Evolutionary conservation across 331 rosid genomes (phyloP).

Genomic region (Prunus yedoensis): DNA sequence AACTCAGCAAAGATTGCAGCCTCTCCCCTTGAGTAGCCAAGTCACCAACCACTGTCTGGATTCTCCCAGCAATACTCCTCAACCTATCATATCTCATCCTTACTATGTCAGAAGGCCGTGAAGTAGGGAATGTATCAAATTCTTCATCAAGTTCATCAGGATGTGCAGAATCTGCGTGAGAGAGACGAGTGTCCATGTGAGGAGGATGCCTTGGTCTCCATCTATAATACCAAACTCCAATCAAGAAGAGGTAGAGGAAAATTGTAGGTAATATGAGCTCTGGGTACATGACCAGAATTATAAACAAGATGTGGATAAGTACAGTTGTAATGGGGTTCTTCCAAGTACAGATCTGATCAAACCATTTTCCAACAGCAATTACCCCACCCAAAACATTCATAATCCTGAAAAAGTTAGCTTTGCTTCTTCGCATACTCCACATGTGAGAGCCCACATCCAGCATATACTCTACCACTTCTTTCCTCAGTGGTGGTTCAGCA

Average conservation of each 20-base stretch:
- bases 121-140: slow-evolving; percentile 87
- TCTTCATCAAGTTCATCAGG: slow-evolving; percentile 94
- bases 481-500: slow-evolving; percentile 88
- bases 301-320: slow-evolving; percentile 75
- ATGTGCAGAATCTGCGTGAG: slow-evolving; percentile 82
- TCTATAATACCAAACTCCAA: slow-evolving; percentile 93
- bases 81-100: slow-evolving; percentile 92
- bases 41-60: too few species aligned
- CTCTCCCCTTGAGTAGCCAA: slow-evolving; percentile 98
- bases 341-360: slow-evolving; percentile 92
- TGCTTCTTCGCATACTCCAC: slow-evolving; percentile 98
- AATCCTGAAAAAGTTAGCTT: slow-evolving; percentile 85
- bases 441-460: slow-evolving; percentile 94
- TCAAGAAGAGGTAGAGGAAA: slow-evolving; percentile 92
- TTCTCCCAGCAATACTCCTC: slow-evolving; percentile 91
- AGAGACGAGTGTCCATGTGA: slow-evolving; percentile 98
- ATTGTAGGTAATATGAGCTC: slow-evolving; percentile 91
- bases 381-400: slow-evolving; percentile 84
- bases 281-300: slow-evolving; percentile 89
- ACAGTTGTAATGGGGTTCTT: slow-evolving; percentile 89
- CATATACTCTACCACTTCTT: slow-evolving; percentile 88
- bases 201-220: slow-evolving; percentile 99
- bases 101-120: slow-evolving; percentile 71
- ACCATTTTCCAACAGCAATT: slow-evolving; percentile 94
- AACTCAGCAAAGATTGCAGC: slow-evolving; percentile 92